Evolutionary conservation across 1,284 basidiomycete species (phyloP), one percentile per base, ranked within the genome.

Genomic region (Ustilago trichophora): DNA sequence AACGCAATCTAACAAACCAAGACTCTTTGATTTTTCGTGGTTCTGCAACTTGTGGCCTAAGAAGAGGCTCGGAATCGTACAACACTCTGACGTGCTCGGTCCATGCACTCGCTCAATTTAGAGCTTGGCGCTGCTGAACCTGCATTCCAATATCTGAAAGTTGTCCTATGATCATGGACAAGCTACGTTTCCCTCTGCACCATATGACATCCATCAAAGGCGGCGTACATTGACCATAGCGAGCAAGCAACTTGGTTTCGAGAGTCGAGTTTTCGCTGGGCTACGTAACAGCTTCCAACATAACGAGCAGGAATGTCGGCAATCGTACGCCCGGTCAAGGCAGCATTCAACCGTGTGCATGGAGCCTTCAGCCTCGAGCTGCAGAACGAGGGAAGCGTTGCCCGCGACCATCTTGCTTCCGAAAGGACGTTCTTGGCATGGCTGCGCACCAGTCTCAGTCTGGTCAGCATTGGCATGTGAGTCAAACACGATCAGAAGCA

Each of bases 401-500:
- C 80, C 8, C 52, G 80, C 13, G 81, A 82, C 32, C 81, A 82
- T 43, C 60, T 82, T 3, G 81, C 80, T 6, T 69, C 75, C 11
- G 82, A 82, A 58, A 50, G 81, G 9, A 82, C 81, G 15, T 82
- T 75, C 36, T 52, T 82, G 6, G 81, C 82, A 29, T 82, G 81
- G 81, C 60, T 82, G 26, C 55, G 82, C 12, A 82, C 82, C 12
- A 78, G 75, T 13, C 52, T 83, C 3, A 66, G 65, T 35, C 65
- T 78, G 15, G 76, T 78, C 45, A 69, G 64, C 27, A 67, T 79
- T 18, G 78, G 78, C 11, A 75, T 79, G 74, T 76, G 46, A 40
- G 74, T 76, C n/a, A n/a, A 0, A 16, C 12, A 25, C 9, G 4
- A 10, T 29, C 13, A 18, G 16, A 6, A 25, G 7, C 22, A 13